Conservation (phyloP, 1,284 basidiomycete genomes). For the Pseudozyma sp. region DNA sequence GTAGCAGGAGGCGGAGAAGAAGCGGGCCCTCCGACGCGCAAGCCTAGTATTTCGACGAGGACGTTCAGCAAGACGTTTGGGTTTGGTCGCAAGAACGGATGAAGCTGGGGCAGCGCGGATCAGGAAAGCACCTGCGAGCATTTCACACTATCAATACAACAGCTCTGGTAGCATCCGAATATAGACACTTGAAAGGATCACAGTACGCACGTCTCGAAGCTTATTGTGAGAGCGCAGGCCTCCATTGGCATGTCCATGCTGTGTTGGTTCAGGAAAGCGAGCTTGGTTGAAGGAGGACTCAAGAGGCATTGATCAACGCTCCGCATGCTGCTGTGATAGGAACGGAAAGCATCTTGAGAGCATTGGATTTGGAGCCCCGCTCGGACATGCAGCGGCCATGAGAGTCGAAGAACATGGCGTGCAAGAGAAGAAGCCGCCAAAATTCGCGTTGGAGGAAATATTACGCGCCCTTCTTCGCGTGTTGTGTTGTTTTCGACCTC, state of each 20-base stretch:
- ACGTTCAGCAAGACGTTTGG: constrained; percentile 50
- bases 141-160: too few relatives aligned
- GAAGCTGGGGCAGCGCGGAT: background rate
- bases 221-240: too few relatives aligned
- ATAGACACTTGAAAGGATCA: too few relatives aligned
- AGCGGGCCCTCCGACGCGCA: constrained; percentile 26
- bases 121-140: background rate
- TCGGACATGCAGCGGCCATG: constrained; percentile 16
- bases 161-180: too few relatives aligned
- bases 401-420: too few relatives aligned
- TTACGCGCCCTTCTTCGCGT: background rate
- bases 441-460: too few relatives aligned
- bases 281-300: too few relatives aligned
- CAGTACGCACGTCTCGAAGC: too few relatives aligned
- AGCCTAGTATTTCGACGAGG: constrained; percentile 37
- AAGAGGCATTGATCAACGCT: too few relatives aligned
- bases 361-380: constrained; percentile 36
- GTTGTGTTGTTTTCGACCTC: background rate
- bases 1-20: constrained; percentile 14
- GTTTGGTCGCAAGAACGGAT: constrained; percentile 36
- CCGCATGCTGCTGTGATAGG: constrained; percentile 1
- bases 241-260: too few relatives aligned
- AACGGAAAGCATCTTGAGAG: background rate
- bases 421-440: too few relatives aligned
- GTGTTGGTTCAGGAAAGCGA: too few relatives aligned